Conservation (phyloP, 2,329 filamentous ascomycete species). For the Botrytis elliptica region DNA sequence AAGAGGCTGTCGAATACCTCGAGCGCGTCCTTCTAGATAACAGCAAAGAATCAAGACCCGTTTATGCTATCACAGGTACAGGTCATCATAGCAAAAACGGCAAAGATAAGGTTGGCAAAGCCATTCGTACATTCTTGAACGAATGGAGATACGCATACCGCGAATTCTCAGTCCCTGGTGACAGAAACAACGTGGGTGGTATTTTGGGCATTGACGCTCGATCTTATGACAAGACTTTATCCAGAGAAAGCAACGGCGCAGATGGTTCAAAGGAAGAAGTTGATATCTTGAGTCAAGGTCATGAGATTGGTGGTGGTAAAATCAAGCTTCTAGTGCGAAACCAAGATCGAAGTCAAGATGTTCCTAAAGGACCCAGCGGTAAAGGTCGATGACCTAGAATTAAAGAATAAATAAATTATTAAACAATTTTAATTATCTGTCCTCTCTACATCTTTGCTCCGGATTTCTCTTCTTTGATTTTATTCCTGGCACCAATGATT, state of each 20-base stretch:
- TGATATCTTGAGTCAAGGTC: constrained; percentile 63
- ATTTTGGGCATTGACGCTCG: constrained; percentile 67
- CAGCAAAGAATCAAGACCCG: constrained; percentile 65
- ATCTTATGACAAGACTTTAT: constrained; percentile 63
- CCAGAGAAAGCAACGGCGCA: constrained; percentile 45
- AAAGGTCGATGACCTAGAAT: constrained; percentile 32
- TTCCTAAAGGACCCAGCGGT: constrained; percentile 36
- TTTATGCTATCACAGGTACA: constrained; percentile 96
- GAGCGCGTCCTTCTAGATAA: constrained; percentile 86
- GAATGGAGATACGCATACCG: constrained; percentile 96
- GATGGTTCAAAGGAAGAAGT: constrained; percentile 42
- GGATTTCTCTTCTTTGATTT: constrained; percentile 11
- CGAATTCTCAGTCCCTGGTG: constrained; percentile 95
- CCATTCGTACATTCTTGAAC: constrained; percentile 84
- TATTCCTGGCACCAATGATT: constrained; percentile 41
- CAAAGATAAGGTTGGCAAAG: constrained; percentile 97
- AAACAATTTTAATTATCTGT: constrained; percentile 23
- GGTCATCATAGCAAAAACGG: constrained; percentile 98
- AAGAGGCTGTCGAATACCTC: constrained; percentile 93
- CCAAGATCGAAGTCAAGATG: constrained; percentile 24
- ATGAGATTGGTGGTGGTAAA: constrained; percentile 63
- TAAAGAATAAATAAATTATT: constrained; percentile 35
- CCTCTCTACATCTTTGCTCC: constrained; percentile 23
- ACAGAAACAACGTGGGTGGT: constrained; percentile 78
- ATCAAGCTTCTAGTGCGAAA: constrained; percentile 63